A percentile compares a stretch with the other conserved stretches of the same genome.
Conservation (phyloP, 2,329 filamentous ascomycete species). For the Phoma herbarum region DNA sequence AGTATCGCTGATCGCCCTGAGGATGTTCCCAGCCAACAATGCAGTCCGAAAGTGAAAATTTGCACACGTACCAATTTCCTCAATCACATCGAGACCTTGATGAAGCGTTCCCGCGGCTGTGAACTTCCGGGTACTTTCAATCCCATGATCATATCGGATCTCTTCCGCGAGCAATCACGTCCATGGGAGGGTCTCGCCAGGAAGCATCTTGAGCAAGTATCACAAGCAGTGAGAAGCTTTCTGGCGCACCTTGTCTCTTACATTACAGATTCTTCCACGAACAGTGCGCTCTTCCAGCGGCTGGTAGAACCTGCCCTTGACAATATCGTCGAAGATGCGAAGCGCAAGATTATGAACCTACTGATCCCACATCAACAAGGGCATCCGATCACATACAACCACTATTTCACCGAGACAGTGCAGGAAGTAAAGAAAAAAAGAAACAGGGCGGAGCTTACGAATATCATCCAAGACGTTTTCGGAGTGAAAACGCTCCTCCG, state of each 20-base stretch:
- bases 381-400: constrained; percentile 56
- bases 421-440: constrained; percentile 41
- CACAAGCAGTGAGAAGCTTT: neutral
- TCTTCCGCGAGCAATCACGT: constrained; percentile 66
- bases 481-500: neutral
- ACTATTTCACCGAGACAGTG: constrained; percentile 49
- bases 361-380: constrained; percentile 6
- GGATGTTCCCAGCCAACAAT: constrained; percentile 31
- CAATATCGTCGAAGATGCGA: neutral
- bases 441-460: constrained; percentile 32
- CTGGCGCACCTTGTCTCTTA: neutral
- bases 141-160: constrained; percentile 64
- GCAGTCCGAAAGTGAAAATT: neutral
- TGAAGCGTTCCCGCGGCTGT: constrained; percentile 54
- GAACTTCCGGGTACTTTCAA: constrained; percentile 70
- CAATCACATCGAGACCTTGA: neutral
- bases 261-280: neutral
- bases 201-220: constrained; percentile 29
- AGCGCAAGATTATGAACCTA: neutral
- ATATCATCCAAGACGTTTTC: constrained; percentile 8
- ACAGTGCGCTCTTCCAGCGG: neutral
- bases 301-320: neutral
- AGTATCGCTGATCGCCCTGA: constrained; percentile 23
- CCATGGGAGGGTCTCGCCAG: constrained; percentile 59
- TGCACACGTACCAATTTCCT: neutral